These are phyloP conservation scores for Pilasporangium apinafurcum DNA, from an alignment of 352 stramenopile species.

Conservation along the genomic window DNA sequence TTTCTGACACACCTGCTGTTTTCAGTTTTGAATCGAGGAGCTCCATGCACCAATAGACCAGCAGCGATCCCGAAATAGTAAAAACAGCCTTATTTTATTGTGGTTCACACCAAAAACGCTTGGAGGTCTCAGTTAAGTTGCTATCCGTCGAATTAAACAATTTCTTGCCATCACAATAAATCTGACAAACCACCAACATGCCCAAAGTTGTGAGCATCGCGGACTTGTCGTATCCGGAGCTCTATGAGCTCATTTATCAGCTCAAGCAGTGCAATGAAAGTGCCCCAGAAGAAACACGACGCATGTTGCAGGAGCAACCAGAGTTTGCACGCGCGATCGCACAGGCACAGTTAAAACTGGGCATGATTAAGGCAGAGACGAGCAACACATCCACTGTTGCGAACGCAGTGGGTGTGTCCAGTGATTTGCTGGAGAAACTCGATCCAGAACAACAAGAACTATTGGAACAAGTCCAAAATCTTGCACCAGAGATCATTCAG, in stretches of 20 bases:
- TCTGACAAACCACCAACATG: conserved; percentile 9
- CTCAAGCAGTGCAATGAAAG: conserved; percentile 80
- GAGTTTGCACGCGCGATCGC: conserved; percentile 66
- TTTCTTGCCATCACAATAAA: background rate
- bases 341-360: conserved; percentile 68
- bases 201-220: conserved; percentile 31
- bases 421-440: conserved; percentile 57
- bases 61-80: too few relatives aligned
- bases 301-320: conserved; percentile 66
- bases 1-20: background rate
- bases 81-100: too few relatives aligned
- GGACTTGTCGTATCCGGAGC: conserved; percentile 39
- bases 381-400: conserved; percentile 19
- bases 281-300: conserved; percentile 56
- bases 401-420: conserved; percentile 54
- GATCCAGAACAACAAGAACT: conserved; percentile 74
- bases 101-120: too few relatives aligned
- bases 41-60: too few relatives aligned
- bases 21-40: too few relatives aligned
- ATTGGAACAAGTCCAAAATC: conserved; percentile 75
- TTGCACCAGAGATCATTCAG: conserved; percentile 77
- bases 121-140: too few relatives aligned
- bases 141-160: background rate
- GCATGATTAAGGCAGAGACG: conserved; percentile 64
- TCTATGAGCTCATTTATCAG: conserved; percentile 77